Percentiles rank a stretch among this genome's conserved stretches.
These are phyloP conservation scores for Solanum verrucosum DNA, from an alignment of 257 asterid genomes.

Conservation along the genomic window DNA sequence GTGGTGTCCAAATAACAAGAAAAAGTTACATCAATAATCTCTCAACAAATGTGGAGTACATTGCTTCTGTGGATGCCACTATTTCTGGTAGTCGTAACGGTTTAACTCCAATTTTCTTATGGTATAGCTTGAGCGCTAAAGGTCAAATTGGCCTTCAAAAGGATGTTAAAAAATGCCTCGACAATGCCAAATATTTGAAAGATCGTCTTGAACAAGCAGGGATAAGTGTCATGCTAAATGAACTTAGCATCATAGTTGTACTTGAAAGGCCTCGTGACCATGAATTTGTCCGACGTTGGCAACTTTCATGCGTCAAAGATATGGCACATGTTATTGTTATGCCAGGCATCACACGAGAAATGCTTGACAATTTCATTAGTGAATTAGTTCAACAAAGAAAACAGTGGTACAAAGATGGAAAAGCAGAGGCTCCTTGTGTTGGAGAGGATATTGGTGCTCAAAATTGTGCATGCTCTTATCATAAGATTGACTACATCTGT, in stretches of 20 bases:
- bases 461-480: background rate
- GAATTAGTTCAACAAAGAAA: background rate
- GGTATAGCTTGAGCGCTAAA: constrained; percentile 14
- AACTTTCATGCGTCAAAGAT: background rate
- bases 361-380: constrained; percentile 1
- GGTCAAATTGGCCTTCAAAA: constrained; percentile 1
- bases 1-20: no score
- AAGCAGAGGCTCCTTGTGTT: background rate
- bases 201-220: constrained; percentile 9
- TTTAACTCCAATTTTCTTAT: background rate
- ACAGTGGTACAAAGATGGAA: background rate
- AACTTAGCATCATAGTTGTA: background rate
- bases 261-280: background rate
- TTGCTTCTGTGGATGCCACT: no score
- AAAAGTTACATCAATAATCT: no score
- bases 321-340: constrained; percentile 15
- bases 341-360: constrained; percentile 9
- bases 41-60: no score
- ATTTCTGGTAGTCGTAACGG: no score
- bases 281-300: background rate
- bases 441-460: constrained; percentile 3
- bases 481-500: background rate
- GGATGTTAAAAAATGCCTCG: constrained; percentile 2
- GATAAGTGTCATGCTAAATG: constrained; percentile 11
- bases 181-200: constrained; percentile 6